Conservation (phyloP, 2,329 filamentous ascomycete genomes). For the Ascochyta rabiei region DNA sequence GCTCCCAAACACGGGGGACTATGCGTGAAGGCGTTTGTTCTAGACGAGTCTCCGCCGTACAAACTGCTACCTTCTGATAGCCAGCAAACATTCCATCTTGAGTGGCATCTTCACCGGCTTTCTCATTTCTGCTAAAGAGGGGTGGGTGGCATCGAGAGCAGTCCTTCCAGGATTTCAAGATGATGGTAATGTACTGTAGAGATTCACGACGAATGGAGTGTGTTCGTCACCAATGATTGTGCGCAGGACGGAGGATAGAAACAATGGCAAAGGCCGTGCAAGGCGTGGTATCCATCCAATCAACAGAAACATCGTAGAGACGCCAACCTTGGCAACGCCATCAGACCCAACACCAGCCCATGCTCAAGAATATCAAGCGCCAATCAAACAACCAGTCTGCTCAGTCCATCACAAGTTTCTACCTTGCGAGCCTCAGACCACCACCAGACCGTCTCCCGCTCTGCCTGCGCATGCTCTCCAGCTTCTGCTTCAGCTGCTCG, state of each 20-base stretch:
- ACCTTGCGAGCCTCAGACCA: conserved; percentile 24
- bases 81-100: too few relatives aligned
- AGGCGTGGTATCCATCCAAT: neutral
- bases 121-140: too few relatives aligned
- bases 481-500: conserved; percentile 52
- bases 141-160: too few relatives aligned
- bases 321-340: neutral
- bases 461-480: conserved; percentile 52
- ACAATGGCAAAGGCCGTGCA: neutral
- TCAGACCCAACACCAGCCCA: conserved; percentile 11
- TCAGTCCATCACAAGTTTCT: conserved; percentile 12
- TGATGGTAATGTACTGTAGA: too few relatives aligned
- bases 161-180: too few relatives aligned
- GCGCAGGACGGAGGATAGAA: neutral
- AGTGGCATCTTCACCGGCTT: too few relatives aligned
- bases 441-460: conserved; percentile 25
- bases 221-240: too few relatives aligned
- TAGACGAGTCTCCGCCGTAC: too few relatives aligned
- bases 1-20: too few relatives aligned
- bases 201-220: too few relatives aligned
- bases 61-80: too few relatives aligned
- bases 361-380: conserved; percentile 32
- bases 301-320: neutral
- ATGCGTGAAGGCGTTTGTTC: too few relatives aligned
- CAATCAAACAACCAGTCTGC: conserved; percentile 29